phyloP scores from a whole-genome alignment of 768 basidiomycete genomes.

The Lenzites betulinus region DNA sequence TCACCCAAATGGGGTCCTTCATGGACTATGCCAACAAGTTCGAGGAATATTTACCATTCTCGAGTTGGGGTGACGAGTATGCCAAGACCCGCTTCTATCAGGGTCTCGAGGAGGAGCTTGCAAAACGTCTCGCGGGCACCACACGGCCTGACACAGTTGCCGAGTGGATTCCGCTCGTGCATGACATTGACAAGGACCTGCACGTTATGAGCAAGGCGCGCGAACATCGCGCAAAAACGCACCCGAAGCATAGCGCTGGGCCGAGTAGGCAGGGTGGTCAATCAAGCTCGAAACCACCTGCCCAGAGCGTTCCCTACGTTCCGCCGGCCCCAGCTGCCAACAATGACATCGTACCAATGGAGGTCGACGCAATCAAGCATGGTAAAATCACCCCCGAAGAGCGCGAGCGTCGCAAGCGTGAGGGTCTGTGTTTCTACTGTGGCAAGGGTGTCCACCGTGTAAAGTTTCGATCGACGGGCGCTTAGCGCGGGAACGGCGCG shows the following conservation, averaged over 20 bases:
- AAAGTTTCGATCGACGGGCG: too few species aligned
- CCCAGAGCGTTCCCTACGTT: neutral
- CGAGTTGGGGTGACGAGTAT: slow-evolving; percentile 34
- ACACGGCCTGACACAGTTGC: neutral
- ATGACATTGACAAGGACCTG: slow-evolving; percentile 10
- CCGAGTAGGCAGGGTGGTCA: neutral
- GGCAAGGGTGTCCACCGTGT: slow-evolving; percentile 30
- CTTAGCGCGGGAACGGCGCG: neutral
- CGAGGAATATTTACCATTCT: slow-evolving; percentile 31
- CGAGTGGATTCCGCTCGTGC: slow-evolving; percentile 3
- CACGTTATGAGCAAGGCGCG: neutral
- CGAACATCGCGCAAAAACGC: neutral
- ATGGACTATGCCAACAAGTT: slow-evolving; percentile 33
- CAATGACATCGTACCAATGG: slow-evolving; percentile 17
- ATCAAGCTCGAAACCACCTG: neutral
- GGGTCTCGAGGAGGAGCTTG: slow-evolving; percentile 34
- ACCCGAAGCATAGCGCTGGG: neutral
- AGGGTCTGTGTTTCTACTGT: slow-evolving; percentile 39
- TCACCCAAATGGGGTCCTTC: slow-evolving; percentile 35
- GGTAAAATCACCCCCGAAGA: neutral
- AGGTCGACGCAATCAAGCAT: slow-evolving; percentile 16
- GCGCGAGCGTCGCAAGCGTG: slow-evolving; percentile 20
- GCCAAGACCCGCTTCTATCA: slow-evolving; percentile 37
- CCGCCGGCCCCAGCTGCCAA: neutral
- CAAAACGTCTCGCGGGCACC: slow-evolving; percentile 18